Evolutionary conservation across 495 filamentous ascomycete genomes (phyloP).

Genomic region (Lasiosphaeria hispida): DNA sequence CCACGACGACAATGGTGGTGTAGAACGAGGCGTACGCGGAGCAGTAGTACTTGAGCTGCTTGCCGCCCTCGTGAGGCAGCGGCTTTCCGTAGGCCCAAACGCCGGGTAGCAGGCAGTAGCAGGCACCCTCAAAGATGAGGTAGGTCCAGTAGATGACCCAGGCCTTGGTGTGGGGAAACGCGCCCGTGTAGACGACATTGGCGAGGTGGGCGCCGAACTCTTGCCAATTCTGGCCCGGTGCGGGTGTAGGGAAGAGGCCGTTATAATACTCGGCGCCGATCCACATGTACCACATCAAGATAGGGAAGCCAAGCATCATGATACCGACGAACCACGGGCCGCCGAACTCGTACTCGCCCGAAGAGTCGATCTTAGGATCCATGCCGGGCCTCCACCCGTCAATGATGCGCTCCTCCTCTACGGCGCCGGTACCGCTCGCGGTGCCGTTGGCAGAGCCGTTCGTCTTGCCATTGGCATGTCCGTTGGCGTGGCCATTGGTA

Average conservation of each 20-base stretch:
- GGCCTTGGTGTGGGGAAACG: constrained; percentile 73
- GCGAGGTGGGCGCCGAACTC: constrained; percentile 69
- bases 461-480: constrained; percentile 24
- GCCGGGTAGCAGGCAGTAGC: constrained; percentile 82
- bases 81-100: constrained; percentile 82
- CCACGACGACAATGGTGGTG: constrained; percentile 67
- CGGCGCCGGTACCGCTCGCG: constrained; percentile 24
- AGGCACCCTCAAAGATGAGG: constrained; percentile 74
- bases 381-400: constrained; percentile 66
- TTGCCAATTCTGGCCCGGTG: constrained; percentile 58
- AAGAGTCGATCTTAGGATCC: constrained; percentile 77
- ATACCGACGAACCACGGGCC: constrained; percentile 70
- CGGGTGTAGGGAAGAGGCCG: constrained; percentile 71
- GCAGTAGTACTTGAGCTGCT: constrained; percentile 91
- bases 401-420: constrained; percentile 45
- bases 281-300: constrained; percentile 99
- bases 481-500: constrained; percentile 20
- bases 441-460: constrained; percentile 30
- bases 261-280: constrained; percentile 88
- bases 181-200: constrained; percentile 71
- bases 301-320: constrained; percentile 90
- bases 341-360: constrained; percentile 84
- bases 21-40: constrained; percentile 86
- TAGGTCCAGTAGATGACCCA: constrained; percentile 95
- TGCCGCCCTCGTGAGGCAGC: constrained; percentile 73